A percentile compares a stretch with the other conserved stretches of the same genome.
phyloP scores from a whole-genome alignment of 1,139 yeast genomes.

The Debaryomyces subglobosus region DNA sequence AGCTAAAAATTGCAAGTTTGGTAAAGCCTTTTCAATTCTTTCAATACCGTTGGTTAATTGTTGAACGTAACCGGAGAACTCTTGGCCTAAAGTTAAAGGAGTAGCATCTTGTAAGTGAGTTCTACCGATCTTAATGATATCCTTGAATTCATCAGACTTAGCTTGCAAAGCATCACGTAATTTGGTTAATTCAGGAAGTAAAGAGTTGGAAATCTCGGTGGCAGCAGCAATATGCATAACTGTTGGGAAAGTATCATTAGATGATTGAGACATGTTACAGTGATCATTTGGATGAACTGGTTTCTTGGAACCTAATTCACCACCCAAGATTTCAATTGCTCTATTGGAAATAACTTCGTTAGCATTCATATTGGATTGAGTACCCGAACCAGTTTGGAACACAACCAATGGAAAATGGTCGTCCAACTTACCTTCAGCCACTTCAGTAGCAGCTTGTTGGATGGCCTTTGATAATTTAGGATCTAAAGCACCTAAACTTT shows the following conservation, averaged over 20 bases:
- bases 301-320: slow-evolving; percentile 83
- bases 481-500: slow-evolving; percentile 77
- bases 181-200: slow-evolving; percentile 77
- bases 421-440: slow-evolving; percentile 83
- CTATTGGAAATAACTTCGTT: slow-evolving; percentile 98
- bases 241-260: slow-evolving; percentile 98
- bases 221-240: slow-evolving; percentile 99
- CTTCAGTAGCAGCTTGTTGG: slow-evolving; percentile 94
- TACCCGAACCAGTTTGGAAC: slow-evolving; percentile 98
- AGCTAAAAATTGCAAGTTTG: slow-evolving; percentile 79
- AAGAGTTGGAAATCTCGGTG: slow-evolving; percentile 71
- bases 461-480: slow-evolving; percentile 83
- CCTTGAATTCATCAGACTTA: slow-evolving; percentile 80
- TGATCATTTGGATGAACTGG: slow-evolving; percentile 99
- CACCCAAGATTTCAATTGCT: slow-evolving; percentile 95
- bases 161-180: slow-evolving; percentile 76
- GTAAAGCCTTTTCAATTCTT: slow-evolving; percentile 77
- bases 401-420: slow-evolving; percentile 98
- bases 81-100: slow-evolving; percentile 96
- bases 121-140: slow-evolving; percentile 96
- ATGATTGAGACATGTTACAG: slow-evolving; percentile 97
- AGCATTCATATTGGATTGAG: slow-evolving; percentile 98
- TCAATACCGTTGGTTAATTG: slow-evolving; percentile 89
- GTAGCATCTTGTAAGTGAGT: slow-evolving; percentile 99
- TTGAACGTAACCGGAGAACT: slow-evolving; percentile 94